Base-by-base conservation (phyloP, 2,329 filamentous ascomycete species). In the Hypoxylon sp. region DNA sequence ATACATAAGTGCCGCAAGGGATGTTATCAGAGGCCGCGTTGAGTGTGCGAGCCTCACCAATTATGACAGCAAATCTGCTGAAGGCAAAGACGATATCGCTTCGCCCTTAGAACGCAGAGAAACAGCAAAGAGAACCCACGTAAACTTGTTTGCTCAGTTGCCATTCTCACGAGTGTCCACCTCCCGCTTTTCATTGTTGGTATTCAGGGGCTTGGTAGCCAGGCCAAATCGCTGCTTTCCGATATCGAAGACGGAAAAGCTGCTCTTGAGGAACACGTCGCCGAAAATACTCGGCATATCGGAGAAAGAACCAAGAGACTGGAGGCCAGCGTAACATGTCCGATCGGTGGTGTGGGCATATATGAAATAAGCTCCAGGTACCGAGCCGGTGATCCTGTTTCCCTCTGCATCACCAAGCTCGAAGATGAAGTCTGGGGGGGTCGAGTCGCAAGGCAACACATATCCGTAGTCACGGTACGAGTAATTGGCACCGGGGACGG, bases 191-290 rank as follows among this genome's bases (percentile, higher is more conserved):
- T 44, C 28, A 30, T 73, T 70, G 24, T 54, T 68, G 3, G 64
- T 75, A 50, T 81, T 78, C 9, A 84, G 68, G 50, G 64, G 64
- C 66, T 80, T 80, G 1, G 74, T 46, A 33, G 81, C 83, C 61
- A 81, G 80, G 16, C 83, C 83, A 26, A 87, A 74, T 48, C 78
- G 77, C 61, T 80, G 78, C 4, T 79, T 79, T 18, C 75, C 78
- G 4, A 82, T 77, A 74, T 93, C 90, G 76, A 93, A 93, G 49
- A 93, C 87, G 28, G 90, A 88, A 74, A 91, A 93, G 67, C 91
- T 82, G 58, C 86, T 86, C 86, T 96, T 96, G 70, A 96, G 84
- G 80, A 93, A 92, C 59, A 91, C 83, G 65, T 94, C 91, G 8
- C 93, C 93, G 59, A 94, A 86, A 73, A 96, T 93, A 59, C 84